phyloP scores from a whole-genome alignment of 768 basidiomycete species.

The Cyathus striatus region DNA sequence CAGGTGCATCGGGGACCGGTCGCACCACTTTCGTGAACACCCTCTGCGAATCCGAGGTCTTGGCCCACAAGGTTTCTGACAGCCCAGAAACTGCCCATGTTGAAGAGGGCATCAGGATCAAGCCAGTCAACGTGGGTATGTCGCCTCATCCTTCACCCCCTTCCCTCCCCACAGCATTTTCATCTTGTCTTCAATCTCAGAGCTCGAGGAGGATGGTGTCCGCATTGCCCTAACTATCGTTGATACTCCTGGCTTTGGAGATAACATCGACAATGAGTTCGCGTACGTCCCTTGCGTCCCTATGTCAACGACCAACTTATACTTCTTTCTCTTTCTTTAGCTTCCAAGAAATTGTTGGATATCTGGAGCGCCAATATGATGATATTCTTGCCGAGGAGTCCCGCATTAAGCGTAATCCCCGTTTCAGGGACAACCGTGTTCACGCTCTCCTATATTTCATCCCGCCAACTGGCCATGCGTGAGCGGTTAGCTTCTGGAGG shows the following conservation, averaged over 20 bases:
- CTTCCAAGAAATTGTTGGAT: conserved; percentile 94
- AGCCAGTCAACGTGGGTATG: conserved; percentile 90
- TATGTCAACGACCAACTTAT: conserved; percentile 2
- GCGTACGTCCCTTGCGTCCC: conserved; percentile 55
- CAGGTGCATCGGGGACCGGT: conserved; percentile 96
- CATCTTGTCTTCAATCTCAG: conserved; percentile 53
- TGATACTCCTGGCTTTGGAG: conserved; percentile 98
- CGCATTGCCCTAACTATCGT: conserved; percentile 97
- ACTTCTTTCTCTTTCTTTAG: conserved; percentile 32
- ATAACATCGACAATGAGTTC: conserved; percentile 98
- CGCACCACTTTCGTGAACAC: conserved; percentile 99
- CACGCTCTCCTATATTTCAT: conserved; percentile 98
- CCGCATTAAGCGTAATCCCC: conserved; percentile 98
- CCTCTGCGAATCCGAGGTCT: conserved; percentile 92
- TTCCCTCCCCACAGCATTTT: conserved; percentile 4
- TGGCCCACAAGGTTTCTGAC: conserved; percentile 82
- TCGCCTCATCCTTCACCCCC: conserved; percentile 15
- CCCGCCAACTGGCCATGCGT: conserved; percentile 94
- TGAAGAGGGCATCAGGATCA: conserved; percentile 92
- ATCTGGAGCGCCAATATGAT: conserved; percentile 98
- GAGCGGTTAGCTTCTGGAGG: not conserved
- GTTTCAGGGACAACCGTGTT: conserved; percentile 97
- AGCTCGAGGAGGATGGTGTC: conserved; percentile 97
- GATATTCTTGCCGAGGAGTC: conserved; percentile 98
- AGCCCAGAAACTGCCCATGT: conserved; percentile 86